A percentile compares a stretch with the other conserved stretches of the same genome.
phyloP scores from a whole-genome alignment of 768 basidiomycete genomes.

The Suillus brevipes region DNA sequence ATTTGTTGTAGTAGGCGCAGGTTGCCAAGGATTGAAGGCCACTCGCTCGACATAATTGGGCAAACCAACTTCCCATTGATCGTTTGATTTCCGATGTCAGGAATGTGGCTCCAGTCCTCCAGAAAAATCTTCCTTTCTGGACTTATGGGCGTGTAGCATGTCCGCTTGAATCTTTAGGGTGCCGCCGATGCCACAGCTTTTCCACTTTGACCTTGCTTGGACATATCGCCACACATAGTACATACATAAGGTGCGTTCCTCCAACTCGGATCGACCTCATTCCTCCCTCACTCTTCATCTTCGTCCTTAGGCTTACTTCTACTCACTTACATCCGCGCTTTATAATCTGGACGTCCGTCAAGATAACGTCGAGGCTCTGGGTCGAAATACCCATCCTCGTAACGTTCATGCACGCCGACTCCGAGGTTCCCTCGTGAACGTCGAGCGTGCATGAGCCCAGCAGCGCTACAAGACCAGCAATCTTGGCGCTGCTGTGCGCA shows the following conservation, averaged over 20 bases:
- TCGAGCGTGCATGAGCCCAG: slow-evolving; percentile 13
- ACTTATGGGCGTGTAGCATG: not conserved
- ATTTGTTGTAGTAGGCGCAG: slow-evolving; percentile 7
- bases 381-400: not conserved
- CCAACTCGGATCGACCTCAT: not conserved
- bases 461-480: slow-evolving; percentile 10
- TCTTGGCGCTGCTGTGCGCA: slow-evolving; percentile 8
- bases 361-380: slow-evolving; percentile 6
- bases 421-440: slow-evolving; percentile 8
- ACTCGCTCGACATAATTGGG: not conserved
- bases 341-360: not conserved
- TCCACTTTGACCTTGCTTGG: slow-evolving; percentile 17
- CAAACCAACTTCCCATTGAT: not conserved
- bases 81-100: slow-evolving; percentile 2
- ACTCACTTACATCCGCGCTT: not conserved
- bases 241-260: slow-evolving; percentile 9
- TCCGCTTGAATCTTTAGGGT: slow-evolving; percentile 5
- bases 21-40: slow-evolving; percentile 6
- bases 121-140: not conserved
- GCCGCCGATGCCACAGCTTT: slow-evolving; percentile 5
- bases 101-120: not conserved
- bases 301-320: not conserved
- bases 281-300: not conserved
- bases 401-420: slow-evolving; percentile 13
- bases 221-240: not conserved